A percentile compares a stretch with the other conserved stretches of the same genome.
phyloP scores from a whole-genome alignment of 495 filamentous ascomycete genomes.

The Friedmanniomyces endolithicus region DNA sequence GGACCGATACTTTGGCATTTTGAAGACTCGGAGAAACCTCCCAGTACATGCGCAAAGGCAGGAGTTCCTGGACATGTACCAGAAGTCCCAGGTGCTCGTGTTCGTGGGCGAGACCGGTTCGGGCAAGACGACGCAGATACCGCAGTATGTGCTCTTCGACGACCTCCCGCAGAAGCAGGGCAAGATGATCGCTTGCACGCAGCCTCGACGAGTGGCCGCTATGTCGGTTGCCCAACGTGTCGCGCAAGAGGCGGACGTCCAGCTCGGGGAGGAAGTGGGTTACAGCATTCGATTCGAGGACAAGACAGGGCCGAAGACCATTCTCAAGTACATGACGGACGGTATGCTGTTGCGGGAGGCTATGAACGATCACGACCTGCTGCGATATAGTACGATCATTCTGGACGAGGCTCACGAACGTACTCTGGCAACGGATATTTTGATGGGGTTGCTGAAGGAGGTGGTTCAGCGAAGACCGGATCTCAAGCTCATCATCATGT shows the following conservation, averaged over 20 bases:
- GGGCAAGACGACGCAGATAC: constrained; percentile 97
- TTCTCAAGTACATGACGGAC: constrained; percentile 99
- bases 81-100: constrained; percentile 86
- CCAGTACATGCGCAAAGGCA: constrained; percentile 84
- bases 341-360: constrained; percentile 97
- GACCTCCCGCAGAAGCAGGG: constrained; percentile 73
- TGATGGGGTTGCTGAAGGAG: constrained; percentile 92
- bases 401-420: constrained; percentile 97
- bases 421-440: constrained; percentile 88
- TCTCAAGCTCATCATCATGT: constrained; percentile 89
- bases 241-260: constrained; percentile 89
- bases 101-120: constrained; percentile 99
- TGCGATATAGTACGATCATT: constrained; percentile 93
- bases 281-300: constrained; percentile 99
- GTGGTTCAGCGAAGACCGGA: constrained; percentile 75
- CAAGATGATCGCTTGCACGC: constrained; percentile 94
- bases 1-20: constrained; percentile 73
- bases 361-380: constrained; percentile 89
- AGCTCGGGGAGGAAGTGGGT: constrained; percentile 87
- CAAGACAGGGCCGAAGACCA: constrained; percentile 76
- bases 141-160: constrained; percentile 94
- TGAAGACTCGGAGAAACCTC: constrained; percentile 69
- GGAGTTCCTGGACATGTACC: constrained; percentile 83
- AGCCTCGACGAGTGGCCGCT: constrained; percentile 92
- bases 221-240: constrained; percentile 99